Conservation (phyloP, 140 eudicot genomes). For the Stevia rebaudiana region DNA sequence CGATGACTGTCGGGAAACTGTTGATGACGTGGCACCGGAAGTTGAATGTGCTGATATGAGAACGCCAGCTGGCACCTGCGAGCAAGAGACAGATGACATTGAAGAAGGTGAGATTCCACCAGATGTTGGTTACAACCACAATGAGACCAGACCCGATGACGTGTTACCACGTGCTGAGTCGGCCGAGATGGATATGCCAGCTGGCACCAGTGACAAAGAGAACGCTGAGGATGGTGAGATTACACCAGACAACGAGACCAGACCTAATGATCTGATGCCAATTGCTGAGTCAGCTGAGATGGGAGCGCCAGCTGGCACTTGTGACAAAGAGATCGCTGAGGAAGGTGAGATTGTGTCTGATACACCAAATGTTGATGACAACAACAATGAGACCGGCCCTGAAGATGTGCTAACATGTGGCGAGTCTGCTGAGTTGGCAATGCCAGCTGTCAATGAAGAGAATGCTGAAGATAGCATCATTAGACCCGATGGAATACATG, state of each 20-base stretch:
- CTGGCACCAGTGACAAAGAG: background rate
- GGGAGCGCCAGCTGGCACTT: background rate
- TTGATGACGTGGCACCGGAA: background rate
- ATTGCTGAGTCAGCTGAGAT: background rate
- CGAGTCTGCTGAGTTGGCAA: background rate
- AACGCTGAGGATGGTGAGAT: constrained; percentile 18
- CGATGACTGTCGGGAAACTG: background rate
- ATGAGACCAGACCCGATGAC: background rate
- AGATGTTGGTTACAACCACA: constrained; percentile 7
- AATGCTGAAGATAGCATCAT: background rate
- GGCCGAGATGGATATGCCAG: constrained; percentile 13
- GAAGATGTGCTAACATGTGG: background rate
- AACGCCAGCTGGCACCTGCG: background rate
- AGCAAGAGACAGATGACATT: background rate
- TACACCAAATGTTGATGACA: constrained; percentile 14
- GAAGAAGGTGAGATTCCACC: constrained; percentile 20
- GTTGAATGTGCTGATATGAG: constrained; percentile 7
- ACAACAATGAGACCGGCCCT: background rate
- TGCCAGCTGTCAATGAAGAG: constrained; percentile 1
- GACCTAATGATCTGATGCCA: background rate
- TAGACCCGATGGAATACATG: constrained; percentile 20
- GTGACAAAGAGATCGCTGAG: constrained; percentile 1
- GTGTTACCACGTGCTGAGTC: constrained; percentile 16
- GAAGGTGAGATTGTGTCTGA: constrained; percentile 12
- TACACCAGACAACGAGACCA: background rate